Base-by-base conservation (phyloP, 495 filamentous ascomycete species). In the Hyaloscypha variabilis region DNA sequence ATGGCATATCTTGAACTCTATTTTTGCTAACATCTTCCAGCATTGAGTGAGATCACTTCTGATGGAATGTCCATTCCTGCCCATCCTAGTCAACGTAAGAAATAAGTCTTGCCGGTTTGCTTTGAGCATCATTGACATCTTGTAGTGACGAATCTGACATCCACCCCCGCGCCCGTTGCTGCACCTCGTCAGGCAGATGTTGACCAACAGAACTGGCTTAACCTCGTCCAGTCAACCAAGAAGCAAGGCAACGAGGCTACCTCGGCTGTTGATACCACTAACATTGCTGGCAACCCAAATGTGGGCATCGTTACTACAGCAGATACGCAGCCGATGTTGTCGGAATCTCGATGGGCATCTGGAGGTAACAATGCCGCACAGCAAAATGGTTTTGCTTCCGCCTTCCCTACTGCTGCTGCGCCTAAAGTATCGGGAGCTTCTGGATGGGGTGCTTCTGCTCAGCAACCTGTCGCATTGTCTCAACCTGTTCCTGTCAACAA, bases 61-160 rank as follows among this genome's bases (percentile, higher is more conserved):
- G 59, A 61, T 61, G 59, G 59, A 2, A 11, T 25, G 17, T 46
- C 34, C 2, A 61, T 61, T 52, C 59, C 59, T 24, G 51, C 23
- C 5, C 25, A 25, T 11, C 25, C 25, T 54, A 6, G 19, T 25
- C n/a, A 13, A 11, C 39, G 6, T 46, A 46, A 1, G 0, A 14
- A 14, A 8, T 17, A 17, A 4, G 4, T 46, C 3, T 46, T 23
- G n/a, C 3, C 6, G 29, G 6, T 25, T 23, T 28, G 6, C 8
- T 46, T 17, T 46, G 14, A 11, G 11, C 17, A 46, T 1, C 39
- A 34, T 13, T 34, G 31, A 34, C 31, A 8, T 46, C 4, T 17
- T 46, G 13, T 17, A 46, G 39, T 19, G 2, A 19, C 39, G 13
- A 19, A 0, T 46, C 39, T 4, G 4, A 1, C 8, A 1, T 46